Percentiles rank a stretch among this genome's conserved stretches.
phyloP scores from a whole-genome alignment of 257 asterid species.

The Nicotiana obtusifolia region DNA sequence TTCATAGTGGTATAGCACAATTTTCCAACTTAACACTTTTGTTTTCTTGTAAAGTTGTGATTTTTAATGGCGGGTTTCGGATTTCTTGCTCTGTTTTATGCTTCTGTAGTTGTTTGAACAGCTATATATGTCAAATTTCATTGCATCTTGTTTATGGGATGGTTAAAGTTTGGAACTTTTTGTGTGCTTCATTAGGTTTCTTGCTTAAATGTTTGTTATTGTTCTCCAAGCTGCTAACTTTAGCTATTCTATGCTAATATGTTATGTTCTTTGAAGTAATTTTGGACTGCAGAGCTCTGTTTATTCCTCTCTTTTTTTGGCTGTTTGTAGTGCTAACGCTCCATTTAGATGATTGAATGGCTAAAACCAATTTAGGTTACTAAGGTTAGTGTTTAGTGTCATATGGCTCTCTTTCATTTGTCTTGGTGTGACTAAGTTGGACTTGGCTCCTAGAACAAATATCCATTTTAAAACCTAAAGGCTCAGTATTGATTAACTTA shows the following conservation, averaged over 20 bases:
- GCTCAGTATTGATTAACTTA: too few species aligned
- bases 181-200: background rate
- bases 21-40: background rate
- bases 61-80: conserved; percentile 3
- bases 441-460: background rate
- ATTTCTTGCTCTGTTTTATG: background rate
- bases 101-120: background rate
- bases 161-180: too few species aligned
- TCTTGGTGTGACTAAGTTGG: too few species aligned
- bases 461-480: too few species aligned
- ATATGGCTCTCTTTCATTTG: too few species aligned
- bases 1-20: background rate
- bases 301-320: too few species aligned
- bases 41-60: background rate
- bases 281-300: background rate
- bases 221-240: background rate
- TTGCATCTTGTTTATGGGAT: background rate
- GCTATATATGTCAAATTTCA: background rate
- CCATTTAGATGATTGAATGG: too few species aligned
- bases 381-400: too few species aligned
- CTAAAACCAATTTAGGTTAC: too few species aligned
- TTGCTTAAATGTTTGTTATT: background rate
- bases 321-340: too few species aligned
- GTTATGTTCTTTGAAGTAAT: background rate
- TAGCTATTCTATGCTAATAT: background rate